A percentile compares a stretch with the other conserved stretches of the same genome.
phyloP scores from a whole-genome alignment of 2,329 filamentous ascomycete genomes.

The Ceratocystis colombiana region DNA sequence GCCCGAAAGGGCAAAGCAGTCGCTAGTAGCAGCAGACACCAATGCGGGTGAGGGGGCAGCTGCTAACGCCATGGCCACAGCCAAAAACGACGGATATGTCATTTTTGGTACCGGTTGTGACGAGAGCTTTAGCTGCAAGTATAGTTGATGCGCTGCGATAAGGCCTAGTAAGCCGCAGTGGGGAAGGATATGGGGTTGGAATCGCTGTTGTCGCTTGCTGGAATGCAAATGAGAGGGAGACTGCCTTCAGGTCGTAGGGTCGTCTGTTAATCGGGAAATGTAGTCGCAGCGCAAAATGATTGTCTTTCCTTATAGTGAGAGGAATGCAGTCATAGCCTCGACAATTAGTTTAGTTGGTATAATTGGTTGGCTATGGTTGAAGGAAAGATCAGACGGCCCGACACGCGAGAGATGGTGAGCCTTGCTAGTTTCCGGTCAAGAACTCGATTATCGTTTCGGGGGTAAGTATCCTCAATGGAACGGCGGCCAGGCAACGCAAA shows the following conservation, averaged over 20 bases:
- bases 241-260: slow-evolving; percentile 1
- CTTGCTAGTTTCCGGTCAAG: no score
- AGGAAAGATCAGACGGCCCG: background rate
- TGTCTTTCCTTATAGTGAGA: slow-evolving; percentile 23
- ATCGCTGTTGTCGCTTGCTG: background rate
- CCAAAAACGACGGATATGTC: slow-evolving; percentile 21
- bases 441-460: slow-evolving; percentile 3
- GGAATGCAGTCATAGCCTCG: slow-evolving; percentile 8
- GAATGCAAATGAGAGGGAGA: slow-evolving; percentile 10
- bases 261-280: slow-evolving; percentile 2
- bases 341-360: background rate
- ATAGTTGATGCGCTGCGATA: no score
- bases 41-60: slow-evolving; percentile 18
- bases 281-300: no score
- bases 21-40: slow-evolving; percentile 21
- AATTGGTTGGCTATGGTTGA: background rate
- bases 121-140: no score
- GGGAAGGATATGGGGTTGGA: no score
- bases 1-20: slow-evolving; percentile 23
- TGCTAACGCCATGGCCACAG: slow-evolving; percentile 17
- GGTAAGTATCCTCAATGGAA: background rate
- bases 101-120: slow-evolving; percentile 1
- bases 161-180: no score
- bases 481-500: background rate
- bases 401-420: no score